Evolutionary conservation across 352 stramenopile species (phyloP).

Genomic region (Phytophthora cactorum): DNA sequence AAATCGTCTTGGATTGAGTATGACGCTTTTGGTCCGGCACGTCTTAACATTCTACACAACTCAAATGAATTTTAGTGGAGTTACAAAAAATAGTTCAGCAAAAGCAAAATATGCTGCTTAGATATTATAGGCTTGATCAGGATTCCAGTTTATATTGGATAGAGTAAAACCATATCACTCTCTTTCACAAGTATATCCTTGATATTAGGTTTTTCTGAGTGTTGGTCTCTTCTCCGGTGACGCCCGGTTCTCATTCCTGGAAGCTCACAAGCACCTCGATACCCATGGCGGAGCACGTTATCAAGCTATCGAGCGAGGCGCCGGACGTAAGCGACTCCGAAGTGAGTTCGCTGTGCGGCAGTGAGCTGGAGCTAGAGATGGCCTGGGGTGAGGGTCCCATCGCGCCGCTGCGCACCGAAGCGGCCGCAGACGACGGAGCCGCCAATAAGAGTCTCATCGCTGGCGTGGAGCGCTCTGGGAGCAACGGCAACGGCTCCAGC

Average conservation of each 20-base stretch:
- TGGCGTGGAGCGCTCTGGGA: constrained; percentile 45
- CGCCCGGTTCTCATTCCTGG: constrained; percentile 9
- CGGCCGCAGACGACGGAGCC: constrained; percentile 7
- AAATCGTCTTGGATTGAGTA: constrained; percentile 16
- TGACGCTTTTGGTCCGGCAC: not conserved
- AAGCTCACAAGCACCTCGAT: constrained; percentile 11
- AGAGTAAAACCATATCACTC: not conserved
- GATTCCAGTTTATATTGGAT: no score
- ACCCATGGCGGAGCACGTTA: constrained; percentile 29
- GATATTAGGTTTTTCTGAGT: constrained; percentile 15
- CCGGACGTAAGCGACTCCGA: constrained; percentile 68
- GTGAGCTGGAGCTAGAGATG: constrained; percentile 80
- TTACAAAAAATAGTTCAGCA: not conserved
- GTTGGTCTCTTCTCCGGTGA: constrained; percentile 25
- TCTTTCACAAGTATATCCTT: not conserved
- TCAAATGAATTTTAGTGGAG: not conserved
- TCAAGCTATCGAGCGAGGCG: constrained; percentile 24
- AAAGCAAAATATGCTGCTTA: not conserved
- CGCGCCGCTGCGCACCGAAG: constrained; percentile 57
- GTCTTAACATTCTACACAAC: not conserved
- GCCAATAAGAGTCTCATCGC: constrained; percentile 27
- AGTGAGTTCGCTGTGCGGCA: constrained; percentile 73
- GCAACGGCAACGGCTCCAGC: constrained; percentile 70
- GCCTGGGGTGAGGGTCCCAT: constrained; percentile 80
- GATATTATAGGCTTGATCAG: no score